Conservation (phyloP, 2,329 filamentous ascomycete species). For the Emergomyces orientalis region DNA sequence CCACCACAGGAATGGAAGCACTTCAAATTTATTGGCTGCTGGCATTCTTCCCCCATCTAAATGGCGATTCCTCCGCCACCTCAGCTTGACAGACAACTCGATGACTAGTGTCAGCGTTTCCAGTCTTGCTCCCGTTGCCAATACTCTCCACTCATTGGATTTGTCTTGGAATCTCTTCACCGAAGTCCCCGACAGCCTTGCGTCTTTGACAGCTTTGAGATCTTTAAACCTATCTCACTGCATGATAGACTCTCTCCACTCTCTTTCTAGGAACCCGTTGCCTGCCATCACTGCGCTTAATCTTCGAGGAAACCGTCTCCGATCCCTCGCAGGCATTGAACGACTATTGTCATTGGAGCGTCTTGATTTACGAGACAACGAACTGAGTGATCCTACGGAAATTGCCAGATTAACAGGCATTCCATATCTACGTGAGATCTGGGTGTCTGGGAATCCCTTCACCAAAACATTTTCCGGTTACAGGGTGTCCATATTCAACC, state of each 20-base stretch:
- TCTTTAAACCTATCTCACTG: conserved; percentile 91
- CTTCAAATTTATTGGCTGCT: conserved; percentile 64
- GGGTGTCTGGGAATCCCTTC: conserved; percentile 86
- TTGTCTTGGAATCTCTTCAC: conserved; percentile 86
- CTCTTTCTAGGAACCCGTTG: conserved; percentile 72
- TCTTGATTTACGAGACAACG: conserved; percentile 84
- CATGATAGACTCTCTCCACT: conserved; percentile 93
- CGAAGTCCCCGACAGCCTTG: conserved; percentile 87
- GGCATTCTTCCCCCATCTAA: conserved; percentile 72
- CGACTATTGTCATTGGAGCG: conserved; percentile 79
- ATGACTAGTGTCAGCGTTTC: conserved; percentile 67
- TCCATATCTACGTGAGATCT: conserved; percentile 85
- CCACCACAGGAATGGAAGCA: conserved; percentile 52
- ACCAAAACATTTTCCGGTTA: conserved; percentile 78
- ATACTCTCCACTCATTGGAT: conserved; percentile 84
- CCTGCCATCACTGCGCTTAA: conserved; percentile 92
- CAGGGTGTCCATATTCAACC: conserved; percentile 85
- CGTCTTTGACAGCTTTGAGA: conserved; percentile 74
- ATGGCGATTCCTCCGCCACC: conserved; percentile 88
- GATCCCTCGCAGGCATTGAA: conserved; percentile 82
- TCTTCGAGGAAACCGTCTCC: conserved; percentile 75
- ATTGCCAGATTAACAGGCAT: conserved; percentile 81
- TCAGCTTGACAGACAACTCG: conserved; percentile 85
- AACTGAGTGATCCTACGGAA: conserved; percentile 80
- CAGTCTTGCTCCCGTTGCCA: conserved; percentile 72